Evolutionary conservation across 1,284 basidiomycete species (phyloP), one percentile per base, ranked within the genome.

Genomic region (Ceratobasidium sp.): DNA sequence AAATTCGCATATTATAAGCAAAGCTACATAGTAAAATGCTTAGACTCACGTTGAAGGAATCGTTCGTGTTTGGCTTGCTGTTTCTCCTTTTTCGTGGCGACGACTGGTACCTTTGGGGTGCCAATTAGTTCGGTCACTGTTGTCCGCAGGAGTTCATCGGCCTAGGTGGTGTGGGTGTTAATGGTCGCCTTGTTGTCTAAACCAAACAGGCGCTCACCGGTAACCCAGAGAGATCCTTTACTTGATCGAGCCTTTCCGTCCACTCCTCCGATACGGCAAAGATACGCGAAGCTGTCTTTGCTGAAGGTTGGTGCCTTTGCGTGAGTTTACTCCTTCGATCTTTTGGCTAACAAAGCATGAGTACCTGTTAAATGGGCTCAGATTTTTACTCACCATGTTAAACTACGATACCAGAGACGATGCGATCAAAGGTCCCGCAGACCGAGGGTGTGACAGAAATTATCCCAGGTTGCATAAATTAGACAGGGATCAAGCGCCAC

Each of bases 71-170:
- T 90, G 67, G 84, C 71, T 39, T 84, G 80, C 57, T 84, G 84
- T 75, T 88, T 91, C 69, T 85, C 86, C 74, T 87, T 90, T 79
- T 92, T 92, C 62, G 81, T 86, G 82, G 71, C 8, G 71, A 68
- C 25, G 72, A 74, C 29, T 69, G 39, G 47, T 77, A 77, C 29
- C 76, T 75, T 7, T 75, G 68, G 11, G 71, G 42, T 23, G 9
- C 3, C 5, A 3, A 23, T 47, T 14, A 36, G 41, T 30, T 46
- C 30, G 33, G 46, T 71, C 23, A 76, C 73, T 47, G 79, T 74
- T 39, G 75, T 72, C 19, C 77, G 74, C 11, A 85, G 75, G 56
- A 85, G 77, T 3, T 82, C 82, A 70, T 78, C 75, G 2, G 78
- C 82, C 85, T 86, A 72, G 9, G 44, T 21, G 16, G 42, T 46